Evolutionary conservation across 2,329 filamentous ascomycete species (phyloP).

Genomic region (Claviceps maximensis): DNA sequence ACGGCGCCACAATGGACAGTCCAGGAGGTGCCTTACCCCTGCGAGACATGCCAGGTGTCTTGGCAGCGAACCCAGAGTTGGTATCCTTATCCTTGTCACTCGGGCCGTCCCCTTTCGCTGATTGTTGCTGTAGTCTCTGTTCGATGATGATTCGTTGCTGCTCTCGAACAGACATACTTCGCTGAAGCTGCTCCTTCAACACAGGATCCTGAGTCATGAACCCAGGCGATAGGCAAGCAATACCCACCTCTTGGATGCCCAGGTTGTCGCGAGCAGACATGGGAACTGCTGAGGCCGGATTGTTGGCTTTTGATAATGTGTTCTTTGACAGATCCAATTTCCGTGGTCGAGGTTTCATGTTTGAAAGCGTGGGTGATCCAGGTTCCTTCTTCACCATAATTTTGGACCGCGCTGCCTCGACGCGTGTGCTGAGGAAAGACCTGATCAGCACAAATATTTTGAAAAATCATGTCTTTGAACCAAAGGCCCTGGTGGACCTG

Average conservation of each 20-base stretch:
- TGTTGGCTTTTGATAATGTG: slow-evolving; percentile 34
- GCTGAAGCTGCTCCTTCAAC: slow-evolving; percentile 89
- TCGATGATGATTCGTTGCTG: slow-evolving; percentile 94
- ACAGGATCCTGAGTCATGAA: slow-evolving; percentile 94
- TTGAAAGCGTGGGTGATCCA: slow-evolving; percentile 66
- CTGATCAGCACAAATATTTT: slow-evolving; percentile 5
- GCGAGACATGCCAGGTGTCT: slow-evolving; percentile 60
- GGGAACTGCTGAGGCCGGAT: slow-evolving; percentile 52
- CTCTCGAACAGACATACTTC: slow-evolving; percentile 84
- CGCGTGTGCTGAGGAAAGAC: slow-evolving; percentile 26
- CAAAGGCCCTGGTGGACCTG: not conserved
- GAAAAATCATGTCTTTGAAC: not conserved
- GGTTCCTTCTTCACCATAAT: slow-evolving; percentile 97
- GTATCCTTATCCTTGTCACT: slow-evolving; percentile 40
- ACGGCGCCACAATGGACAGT: slow-evolving; percentile 87
- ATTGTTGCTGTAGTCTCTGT: slow-evolving; percentile 74
- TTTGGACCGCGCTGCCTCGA: slow-evolving; percentile 43
- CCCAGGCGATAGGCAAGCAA: slow-evolving; percentile 88
- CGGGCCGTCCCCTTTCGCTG: slow-evolving; percentile 60
- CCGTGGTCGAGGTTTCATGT: slow-evolving; percentile 49
- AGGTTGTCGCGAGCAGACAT: slow-evolving; percentile 68
- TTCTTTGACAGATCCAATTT: slow-evolving; percentile 66
- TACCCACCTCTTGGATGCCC: slow-evolving; percentile 80
- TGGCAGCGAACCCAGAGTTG: slow-evolving; percentile 39
- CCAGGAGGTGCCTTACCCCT: slow-evolving; percentile 76